A percentile compares a stretch with the other conserved stretches of the same genome.
phyloP scores from a whole-genome alignment of 768 basidiomycete species.

The Boletus vinaceobasis region DNA sequence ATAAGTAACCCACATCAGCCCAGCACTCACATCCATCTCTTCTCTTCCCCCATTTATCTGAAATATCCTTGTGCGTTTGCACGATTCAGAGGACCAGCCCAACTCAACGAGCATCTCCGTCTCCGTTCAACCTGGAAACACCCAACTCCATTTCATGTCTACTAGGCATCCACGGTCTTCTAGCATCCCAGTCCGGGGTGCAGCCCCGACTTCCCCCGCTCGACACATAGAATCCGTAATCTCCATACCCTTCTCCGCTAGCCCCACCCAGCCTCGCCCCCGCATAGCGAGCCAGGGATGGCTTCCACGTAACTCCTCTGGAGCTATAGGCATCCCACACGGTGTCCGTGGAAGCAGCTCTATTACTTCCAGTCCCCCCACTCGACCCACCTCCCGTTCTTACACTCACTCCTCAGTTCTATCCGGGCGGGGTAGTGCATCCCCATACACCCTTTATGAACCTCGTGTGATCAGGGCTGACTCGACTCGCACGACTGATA shows the following conservation, averaged over 20 bases:
- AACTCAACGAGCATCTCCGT: not conserved
- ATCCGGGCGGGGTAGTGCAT: slow-evolving; percentile 29
- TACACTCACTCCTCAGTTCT: slow-evolving; percentile 35
- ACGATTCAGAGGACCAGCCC: not conserved
- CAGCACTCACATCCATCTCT: not conserved
- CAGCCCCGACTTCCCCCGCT: slow-evolving; percentile 43
- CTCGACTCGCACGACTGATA: slow-evolving; percentile 40
- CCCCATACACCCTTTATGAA: slow-evolving; percentile 43
- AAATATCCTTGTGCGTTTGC: not conserved
- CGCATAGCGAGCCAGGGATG: slow-evolving; percentile 36
- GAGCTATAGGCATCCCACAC: slow-evolving; percentile 37
- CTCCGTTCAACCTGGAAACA: not conserved
- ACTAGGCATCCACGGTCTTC: slow-evolving; percentile 57
- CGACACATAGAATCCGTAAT: slow-evolving; percentile 66
- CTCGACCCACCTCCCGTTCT: slow-evolving; percentile 44
- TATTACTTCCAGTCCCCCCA: slow-evolving; percentile 34
- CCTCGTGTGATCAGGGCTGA: slow-evolving; percentile 69
- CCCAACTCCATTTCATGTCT: slow-evolving; percentile 36
- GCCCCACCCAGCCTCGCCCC: slow-evolving; percentile 37
- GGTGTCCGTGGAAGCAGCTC: slow-evolving; percentile 36
- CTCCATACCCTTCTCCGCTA: slow-evolving; percentile 51
- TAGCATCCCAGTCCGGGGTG: slow-evolving; percentile 60
- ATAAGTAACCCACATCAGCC: slow-evolving; percentile 9
- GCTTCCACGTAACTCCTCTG: slow-evolving; percentile 25
- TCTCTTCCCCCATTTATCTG: not conserved